These are phyloP conservation scores for Salix purpurea DNA, from an alignment of 345 rosid species.

Conservation along the genomic window DNA sequence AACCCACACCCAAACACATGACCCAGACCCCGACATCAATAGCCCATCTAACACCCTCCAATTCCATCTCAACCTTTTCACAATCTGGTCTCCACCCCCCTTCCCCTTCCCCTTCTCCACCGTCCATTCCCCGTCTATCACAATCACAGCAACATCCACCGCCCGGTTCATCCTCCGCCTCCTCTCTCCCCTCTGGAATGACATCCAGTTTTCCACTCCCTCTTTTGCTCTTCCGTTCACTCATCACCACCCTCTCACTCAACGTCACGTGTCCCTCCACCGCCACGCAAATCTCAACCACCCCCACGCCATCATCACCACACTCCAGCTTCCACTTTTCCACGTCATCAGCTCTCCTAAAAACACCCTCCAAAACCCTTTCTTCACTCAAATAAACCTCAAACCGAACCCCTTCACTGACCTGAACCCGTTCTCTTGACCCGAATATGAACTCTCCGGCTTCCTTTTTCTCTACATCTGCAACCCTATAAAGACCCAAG, in stretches of 20 bases:
- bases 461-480: slow-evolving; percentile 21
- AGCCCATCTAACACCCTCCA: slow-evolving; percentile 67
- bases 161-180: slow-evolving; percentile 24
- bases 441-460: slow-evolving; percentile 49
- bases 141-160: slow-evolving; percentile 33
- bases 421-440: slow-evolving; percentile 54
- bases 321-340: slow-evolving; percentile 48
- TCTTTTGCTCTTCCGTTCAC: slow-evolving; percentile 16
- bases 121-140: slow-evolving; percentile 16
- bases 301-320: neutral
- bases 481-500: slow-evolving; percentile 57
- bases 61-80: slow-evolving; percentile 36
- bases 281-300: slow-evolving; percentile 45
- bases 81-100: slow-evolving; percentile 22
- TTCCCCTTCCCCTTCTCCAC: slow-evolving; percentile 7
- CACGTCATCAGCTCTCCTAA: slow-evolving; percentile 56
- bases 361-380: slow-evolving; percentile 55
- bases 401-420: slow-evolving; percentile 56
- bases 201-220: slow-evolving; percentile 47
- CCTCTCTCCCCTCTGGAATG: slow-evolving; percentile 73
- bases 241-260: slow-evolving; percentile 41
- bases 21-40: slow-evolving; percentile 84
- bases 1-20: slow-evolving; percentile 72
- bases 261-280: slow-evolving; percentile 55
- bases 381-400: slow-evolving; percentile 62